A percentile compares a stretch with the other conserved stretches of the same genome.
Evolutionary conservation across 192 early-diverging fungal species (phyloP).

Genomic region (Mortierella alpina): DNA sequence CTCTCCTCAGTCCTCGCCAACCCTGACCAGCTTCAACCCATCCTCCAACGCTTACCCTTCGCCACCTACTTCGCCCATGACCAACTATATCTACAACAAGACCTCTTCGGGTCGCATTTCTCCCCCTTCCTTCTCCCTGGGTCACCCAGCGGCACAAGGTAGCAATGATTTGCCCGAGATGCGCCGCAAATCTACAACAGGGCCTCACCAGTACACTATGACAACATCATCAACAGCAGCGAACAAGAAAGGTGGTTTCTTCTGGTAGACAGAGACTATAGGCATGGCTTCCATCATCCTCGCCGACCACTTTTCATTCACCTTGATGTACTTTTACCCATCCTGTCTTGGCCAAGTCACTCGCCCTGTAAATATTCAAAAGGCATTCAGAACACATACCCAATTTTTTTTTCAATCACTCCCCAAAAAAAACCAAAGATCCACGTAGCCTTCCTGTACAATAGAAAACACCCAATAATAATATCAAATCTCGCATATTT

Average conservation of each 20-base stretch:
- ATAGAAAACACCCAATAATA: slow-evolving; percentile 1
- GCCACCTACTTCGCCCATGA: slow-evolving; percentile 46
- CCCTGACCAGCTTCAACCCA: slow-evolving; percentile 36
- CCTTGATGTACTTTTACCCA: slow-evolving; percentile 18
- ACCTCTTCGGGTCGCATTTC: slow-evolving; percentile 46
- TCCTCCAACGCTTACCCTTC: slow-evolving; percentile 26
- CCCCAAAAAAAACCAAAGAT: slow-evolving; percentile 5
- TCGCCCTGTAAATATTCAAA: slow-evolving; percentile 21
- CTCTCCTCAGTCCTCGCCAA: slow-evolving; percentile 42
- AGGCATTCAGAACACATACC: background rate
- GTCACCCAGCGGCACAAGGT: slow-evolving; percentile 17
- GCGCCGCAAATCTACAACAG: slow-evolving; percentile 43
- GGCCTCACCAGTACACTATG: slow-evolving; percentile 41
- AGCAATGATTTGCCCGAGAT: slow-evolving; percentile 12
- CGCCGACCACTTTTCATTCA: background rate
- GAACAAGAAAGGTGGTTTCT: slow-evolving; percentile 40
- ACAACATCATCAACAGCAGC: slow-evolving; percentile 24
- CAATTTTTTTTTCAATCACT: too few relatives aligned
- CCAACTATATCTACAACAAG: slow-evolving; percentile 51
- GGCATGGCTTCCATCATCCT: background rate
- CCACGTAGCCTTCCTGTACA: background rate
- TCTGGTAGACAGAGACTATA: slow-evolving; percentile 27
- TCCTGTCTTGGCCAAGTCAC: background rate
- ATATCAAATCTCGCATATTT: too few relatives aligned
- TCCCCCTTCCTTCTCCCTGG: slow-evolving; percentile 44